These are phyloP conservation scores for Hypsizygus ulmarius DNA, from an alignment of 1,284 basidiomycete genomes.

Conservation along the genomic window DNA sequence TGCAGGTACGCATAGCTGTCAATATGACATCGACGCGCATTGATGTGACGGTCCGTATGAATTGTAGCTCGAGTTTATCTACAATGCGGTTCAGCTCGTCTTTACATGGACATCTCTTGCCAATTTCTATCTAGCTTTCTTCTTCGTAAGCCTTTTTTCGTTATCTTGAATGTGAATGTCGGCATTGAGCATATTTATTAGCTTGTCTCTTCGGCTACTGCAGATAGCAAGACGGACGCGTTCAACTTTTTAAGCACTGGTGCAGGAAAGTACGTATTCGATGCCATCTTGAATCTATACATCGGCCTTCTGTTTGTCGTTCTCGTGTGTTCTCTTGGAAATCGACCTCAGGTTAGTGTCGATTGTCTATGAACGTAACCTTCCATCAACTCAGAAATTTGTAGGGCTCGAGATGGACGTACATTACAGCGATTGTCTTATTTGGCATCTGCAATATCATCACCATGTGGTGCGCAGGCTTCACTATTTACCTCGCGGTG, in stretches of 20 bases:
- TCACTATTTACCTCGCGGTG: constrained; percentile 82
- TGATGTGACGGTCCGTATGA: constrained; percentile 4
- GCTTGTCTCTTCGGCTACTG: constrained; percentile 78
- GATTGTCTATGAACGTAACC: neutral
- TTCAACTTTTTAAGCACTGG: constrained; percentile 76
- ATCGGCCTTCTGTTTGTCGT: constrained; percentile 75
- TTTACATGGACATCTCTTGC: constrained; percentile 85
- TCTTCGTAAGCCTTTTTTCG: constrained; percentile 59
- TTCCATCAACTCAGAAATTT: constrained; percentile 6
- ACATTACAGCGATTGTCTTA: constrained; percentile 68
- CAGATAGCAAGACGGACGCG: constrained; percentile 53
- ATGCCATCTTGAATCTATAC: constrained; percentile 82
- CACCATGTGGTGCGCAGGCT: constrained; percentile 86
- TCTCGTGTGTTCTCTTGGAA: constrained; percentile 80
- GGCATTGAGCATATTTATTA: constrained; percentile 26
- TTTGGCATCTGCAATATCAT: constrained; percentile 77
- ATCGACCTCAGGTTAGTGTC: constrained; percentile 67
- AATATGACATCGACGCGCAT: constrained; percentile 1
- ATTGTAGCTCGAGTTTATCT: constrained; percentile 72
- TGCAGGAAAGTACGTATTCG: constrained; percentile 75
- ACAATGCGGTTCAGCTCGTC: constrained; percentile 74
- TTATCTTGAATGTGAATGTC: neutral
- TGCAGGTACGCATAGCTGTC: constrained; percentile 48
- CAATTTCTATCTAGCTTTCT: constrained; percentile 82
- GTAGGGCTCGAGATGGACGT: constrained; percentile 81